Base-by-base conservation (phyloP, 2,329 filamentous ascomycete genomes). In the Aspergillus chevalieri region DNA sequence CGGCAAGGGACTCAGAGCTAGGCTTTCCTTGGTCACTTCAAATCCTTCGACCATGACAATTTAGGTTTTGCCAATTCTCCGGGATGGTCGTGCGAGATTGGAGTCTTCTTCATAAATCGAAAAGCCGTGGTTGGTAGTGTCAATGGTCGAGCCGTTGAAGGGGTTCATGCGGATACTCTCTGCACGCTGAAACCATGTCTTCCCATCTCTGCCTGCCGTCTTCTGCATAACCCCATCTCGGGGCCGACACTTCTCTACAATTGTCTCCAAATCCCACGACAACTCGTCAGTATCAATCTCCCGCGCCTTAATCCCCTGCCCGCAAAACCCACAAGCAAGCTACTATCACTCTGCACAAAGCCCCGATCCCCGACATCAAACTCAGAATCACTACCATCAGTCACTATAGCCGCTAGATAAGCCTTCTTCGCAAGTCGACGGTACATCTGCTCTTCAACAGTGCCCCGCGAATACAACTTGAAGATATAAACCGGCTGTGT, bases 361-460 rank as follows among this genome's bases (percentile, higher is more conserved):
- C 3, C 9, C 26, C 26, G 14, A 36, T 15, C 8, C 30, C 9
- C 33, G 6, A 36, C 14, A n/a, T 36, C 4, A 36, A 36, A 36
- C 1, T 74, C 75, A 52, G 26, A 28, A 4, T 4, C 9, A 28
- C 26, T 28, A 28, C 3, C 26, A 28, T 82, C 80, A 0, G 78
- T 82, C 15, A 83, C 78, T 57, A 82, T 83, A 0, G 78, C 73
- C 0, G 79, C 82, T 0, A 84, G 67, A 52, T 83, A 83, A 0
- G 83, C 67, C 64, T 84, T 84, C 69, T 84, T 84, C 6, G 74
- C 70, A n/a, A 81, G 77, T 1, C 78, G 68, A 0, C 77, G 73
- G 61, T 78, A 72, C 76, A 82, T 82, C 50, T 82, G 79, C 52
- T 80, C 77, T 52, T 82, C 79, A 0, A 82, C 76, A 0, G 79